Conservation (phyloP, 2,329 filamentous ascomycete species). For the Coniochaeta ligniaria region DNA sequence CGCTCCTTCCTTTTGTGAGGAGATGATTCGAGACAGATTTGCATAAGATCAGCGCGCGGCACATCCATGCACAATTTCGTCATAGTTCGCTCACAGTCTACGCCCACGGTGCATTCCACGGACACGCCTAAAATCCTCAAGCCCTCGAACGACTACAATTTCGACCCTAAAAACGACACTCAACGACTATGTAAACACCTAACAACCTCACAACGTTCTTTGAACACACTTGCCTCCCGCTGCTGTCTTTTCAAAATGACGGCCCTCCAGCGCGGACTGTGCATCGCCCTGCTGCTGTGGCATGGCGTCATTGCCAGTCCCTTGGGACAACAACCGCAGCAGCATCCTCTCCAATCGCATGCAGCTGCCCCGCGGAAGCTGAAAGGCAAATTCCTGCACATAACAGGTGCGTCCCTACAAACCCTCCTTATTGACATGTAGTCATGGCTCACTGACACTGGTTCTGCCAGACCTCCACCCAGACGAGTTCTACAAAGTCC, state of each 20-base stretch:
- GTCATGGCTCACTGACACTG: conserved; percentile 3
- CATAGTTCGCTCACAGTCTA: not conserved
- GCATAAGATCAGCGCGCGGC: not conserved
- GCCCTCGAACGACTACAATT: not conserved
- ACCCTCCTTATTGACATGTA: conserved; percentile 4
- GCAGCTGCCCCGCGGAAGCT: conserved; percentile 35
- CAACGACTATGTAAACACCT: not conserved
- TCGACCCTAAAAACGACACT: not conserved
- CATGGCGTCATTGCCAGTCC: conserved; percentile 21
- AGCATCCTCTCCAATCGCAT: conserved; percentile 11
- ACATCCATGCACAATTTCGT: not conserved
- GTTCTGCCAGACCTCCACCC: conserved; percentile 72
- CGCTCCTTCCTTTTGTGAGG: too few relatives aligned
- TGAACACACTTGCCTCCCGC: not conserved
- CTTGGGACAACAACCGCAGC: conserved; percentile 6
- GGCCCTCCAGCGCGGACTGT: conserved; percentile 13
- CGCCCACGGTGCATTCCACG: not conserved
- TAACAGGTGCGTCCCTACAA: conserved; percentile 56
- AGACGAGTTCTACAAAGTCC: conserved; percentile 76
- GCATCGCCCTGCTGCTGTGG: conserved; percentile 20
- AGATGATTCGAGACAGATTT: not conserved
- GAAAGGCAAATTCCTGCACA: conserved; percentile 75
- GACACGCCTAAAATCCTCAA: not conserved
- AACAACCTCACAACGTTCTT: not conserved
- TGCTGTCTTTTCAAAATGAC: conserved; percentile 5